Conservation (phyloP, 768 basidiomycete genomes). For the Suillus luteus region DNA sequence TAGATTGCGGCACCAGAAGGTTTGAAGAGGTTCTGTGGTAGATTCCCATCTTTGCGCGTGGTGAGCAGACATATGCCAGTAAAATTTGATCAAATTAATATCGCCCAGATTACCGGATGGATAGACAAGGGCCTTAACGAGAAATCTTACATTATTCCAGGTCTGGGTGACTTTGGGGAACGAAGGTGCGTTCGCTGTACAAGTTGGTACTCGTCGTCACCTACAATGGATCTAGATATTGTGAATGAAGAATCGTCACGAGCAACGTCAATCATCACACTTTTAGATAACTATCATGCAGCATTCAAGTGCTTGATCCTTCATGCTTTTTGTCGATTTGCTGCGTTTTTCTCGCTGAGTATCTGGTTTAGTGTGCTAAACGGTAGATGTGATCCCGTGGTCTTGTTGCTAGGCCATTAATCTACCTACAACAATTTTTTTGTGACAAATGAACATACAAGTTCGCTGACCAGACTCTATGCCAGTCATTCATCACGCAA, state of each 20-base stretch:
- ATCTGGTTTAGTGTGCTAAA: not conserved
- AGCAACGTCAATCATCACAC: not conserved
- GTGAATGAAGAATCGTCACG: not conserved
- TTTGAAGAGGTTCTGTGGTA: slow-evolving; percentile 83
- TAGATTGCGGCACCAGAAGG: slow-evolving; percentile 92
- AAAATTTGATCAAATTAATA: not conserved
- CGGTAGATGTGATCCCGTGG: not conserved
- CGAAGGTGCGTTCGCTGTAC: slow-evolving; percentile 53
- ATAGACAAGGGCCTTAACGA: slow-evolving; percentile 92
- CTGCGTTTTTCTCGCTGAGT: too few relatives aligned
- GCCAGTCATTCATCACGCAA: not conserved
- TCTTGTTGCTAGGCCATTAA: not conserved
- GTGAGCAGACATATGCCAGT: not conserved
- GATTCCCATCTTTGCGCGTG: slow-evolving; percentile 29
- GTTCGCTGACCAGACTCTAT: not conserved
- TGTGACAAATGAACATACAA: not conserved
- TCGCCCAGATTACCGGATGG: slow-evolving; percentile 85
- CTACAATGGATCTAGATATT: not conserved
- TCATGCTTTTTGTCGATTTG: not conserved
- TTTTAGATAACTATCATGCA: not conserved
- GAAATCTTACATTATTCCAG: slow-evolving; percentile 88
- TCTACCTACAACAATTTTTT: not conserved
- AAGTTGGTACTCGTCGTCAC: not conserved
- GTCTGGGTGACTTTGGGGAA: slow-evolving; percentile 97
- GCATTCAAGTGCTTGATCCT: not conserved